A percentile compares a stretch with the other conserved stretches of the same genome.
phyloP scores from a whole-genome alignment of 73 alveolate species.

The Paramecium primaurelia region DNA sequence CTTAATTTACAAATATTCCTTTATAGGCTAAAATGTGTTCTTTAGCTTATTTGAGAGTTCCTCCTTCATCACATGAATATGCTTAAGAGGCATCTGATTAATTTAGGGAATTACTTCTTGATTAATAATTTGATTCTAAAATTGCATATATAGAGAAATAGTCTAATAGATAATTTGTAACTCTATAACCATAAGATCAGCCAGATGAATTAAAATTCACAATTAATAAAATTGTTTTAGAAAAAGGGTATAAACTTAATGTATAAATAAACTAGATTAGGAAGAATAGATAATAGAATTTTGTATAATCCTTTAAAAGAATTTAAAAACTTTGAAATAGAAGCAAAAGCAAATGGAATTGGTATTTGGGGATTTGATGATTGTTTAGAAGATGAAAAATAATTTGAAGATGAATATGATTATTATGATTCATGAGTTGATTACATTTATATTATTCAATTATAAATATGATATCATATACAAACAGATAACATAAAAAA shows the following conservation, averaged over 20 bases:
- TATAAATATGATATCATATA: background rate
- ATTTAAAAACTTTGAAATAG: background rate
- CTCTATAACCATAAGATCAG: background rate
- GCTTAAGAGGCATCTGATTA: constrained; percentile 11
- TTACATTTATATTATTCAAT: background rate
- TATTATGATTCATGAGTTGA: background rate
- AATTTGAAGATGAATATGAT: constrained; percentile 28
- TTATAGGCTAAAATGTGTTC: background rate
- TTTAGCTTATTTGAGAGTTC: constrained; percentile 18
- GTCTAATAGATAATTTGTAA: background rate
- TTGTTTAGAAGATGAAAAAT: background rate
- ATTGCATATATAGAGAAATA: background rate
- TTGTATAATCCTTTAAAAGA: constrained; percentile 27
- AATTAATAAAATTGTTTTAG: background rate
- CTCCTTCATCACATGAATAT: background rate
- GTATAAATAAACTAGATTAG: background rate
- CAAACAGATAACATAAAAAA: background rate
- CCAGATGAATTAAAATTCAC: background rate
- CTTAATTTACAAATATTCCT: constrained; percentile 1
- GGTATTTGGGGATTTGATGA: constrained; percentile 37
- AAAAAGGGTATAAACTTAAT: background rate
- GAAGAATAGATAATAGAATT: constrained; percentile 8
- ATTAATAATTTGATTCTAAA: background rate
- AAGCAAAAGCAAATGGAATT: background rate
- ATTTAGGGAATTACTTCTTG: background rate